Base-by-base conservation (phyloP, 1,284 basidiomycete genomes). In the Ustanciosporium gigantosporum region DNA sequence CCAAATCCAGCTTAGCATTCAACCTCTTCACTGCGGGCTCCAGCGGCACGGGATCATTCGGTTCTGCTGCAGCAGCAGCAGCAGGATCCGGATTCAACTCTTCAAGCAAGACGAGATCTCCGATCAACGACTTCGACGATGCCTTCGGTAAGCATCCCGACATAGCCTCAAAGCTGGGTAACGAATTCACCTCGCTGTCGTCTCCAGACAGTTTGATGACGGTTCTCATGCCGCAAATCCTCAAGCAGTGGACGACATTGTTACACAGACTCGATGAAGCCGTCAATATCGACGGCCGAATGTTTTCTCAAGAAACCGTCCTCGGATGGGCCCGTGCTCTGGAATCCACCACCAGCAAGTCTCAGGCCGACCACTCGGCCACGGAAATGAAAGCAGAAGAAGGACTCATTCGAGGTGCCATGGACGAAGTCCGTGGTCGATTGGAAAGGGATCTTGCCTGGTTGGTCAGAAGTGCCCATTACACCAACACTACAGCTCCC, bases 281-380 rank as follows among this genome's bases (percentile, higher is more conserved):
- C 4, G 72, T 76, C 23, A 76, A 76, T 34, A 44, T 52, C 0
- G 65, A 74, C 6, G 73, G 70, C 4, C 47, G 69, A n/a, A 76
- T 76, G 68, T 76, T 73, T 41, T 57, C 56, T 17, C 65, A 69
- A 32, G 73, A 76, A 19, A 45, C 68, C 3, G 68, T 76, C 17
- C 35, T 66, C 3, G 41, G 50, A 9, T 76, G 73, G 73, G 57
- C 57, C 6, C 51, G 69, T 9, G 55, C 43, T 0, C 36, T 76
- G 15, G 65, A 66, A 14, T 39, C 50, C 5, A 47, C 52, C 0
- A 46, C 46, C 5, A 32, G 31, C 25, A 42, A 41, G 42, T 32
- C 39, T 32, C 39, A 47, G 1, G 41, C 16, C 6, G 48, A 37
- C 7, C n/a, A n/a, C n/a, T n/a, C n/a, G n/a, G n/a, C n/a, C n/a